Evolutionary conservation across 1,139 yeast genomes (phyloP), one percentile per base, ranked within the genome.

Genomic region (Yamadazyma blattariae): DNA sequence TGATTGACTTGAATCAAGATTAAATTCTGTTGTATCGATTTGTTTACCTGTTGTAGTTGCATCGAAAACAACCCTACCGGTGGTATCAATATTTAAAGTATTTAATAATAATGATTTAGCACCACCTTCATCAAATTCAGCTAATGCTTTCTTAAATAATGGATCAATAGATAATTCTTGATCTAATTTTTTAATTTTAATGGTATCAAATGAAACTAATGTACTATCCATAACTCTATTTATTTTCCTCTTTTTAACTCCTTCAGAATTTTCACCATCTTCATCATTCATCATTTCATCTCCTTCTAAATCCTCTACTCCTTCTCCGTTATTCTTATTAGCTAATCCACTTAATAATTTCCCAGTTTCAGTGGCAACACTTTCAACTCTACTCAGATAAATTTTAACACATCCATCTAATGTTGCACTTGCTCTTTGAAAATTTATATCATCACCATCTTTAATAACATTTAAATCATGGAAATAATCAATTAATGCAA

Each of bases 91-190:
- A 36, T 65, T 66, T 37, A 90, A 68, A 1, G 90, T 79, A 47
- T 88, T 89, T 48, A 88, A 61, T 33, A 90, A 62, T 38, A 90
- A 64, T 35, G 95, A 85, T 50, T 83, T 87, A 8, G 97, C 90
- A 5, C 97, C 97, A 25, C 97, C 96, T 61, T 90, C 96, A 56
- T 90, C 97, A 51, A 89, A 90, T 42, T 89, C 96, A 0, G 96
- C 87, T 33, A 90, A 69, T 33, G 95, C 90, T 51, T 88, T 88
- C 44, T 87, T 83, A 59, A 90, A 88, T 34, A 90, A 67, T 0
- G 97, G 97, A 57, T 90, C 97, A 33, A 88, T 83, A 7, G 82
- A 74, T 20, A 86, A 62, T 48, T 86, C 95, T 44, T 83, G 80
- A 34, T 88, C 95, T 29, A 85, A 62, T 45, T 82, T 79, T 53